Conservation (phyloP, 257 asterid genomes). For the Solanum bulbocastanum region DNA sequence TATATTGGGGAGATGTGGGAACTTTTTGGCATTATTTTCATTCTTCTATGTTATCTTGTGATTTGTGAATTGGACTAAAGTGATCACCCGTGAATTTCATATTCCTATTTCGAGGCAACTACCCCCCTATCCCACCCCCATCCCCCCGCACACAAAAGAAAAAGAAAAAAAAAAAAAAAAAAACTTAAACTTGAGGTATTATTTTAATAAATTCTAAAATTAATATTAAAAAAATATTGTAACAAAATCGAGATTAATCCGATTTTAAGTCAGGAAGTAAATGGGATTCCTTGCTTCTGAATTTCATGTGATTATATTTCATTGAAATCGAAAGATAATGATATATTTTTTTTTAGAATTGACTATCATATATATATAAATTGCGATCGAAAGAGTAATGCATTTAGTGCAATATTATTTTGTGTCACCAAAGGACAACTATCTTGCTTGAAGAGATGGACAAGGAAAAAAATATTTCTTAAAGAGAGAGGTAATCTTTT, state of each 20-base stretch:
- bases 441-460: neutral
- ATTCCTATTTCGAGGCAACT: neutral
- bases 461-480: neutral
- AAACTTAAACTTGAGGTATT: neutral
- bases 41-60: neutral
- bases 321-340: neutral
- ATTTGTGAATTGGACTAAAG: neutral
- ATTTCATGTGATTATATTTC: no score
- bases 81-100: neutral
- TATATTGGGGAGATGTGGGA: neutral
- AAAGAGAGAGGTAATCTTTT: no score
- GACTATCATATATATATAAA: neutral
- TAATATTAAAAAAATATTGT: neutral
- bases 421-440: neutral
- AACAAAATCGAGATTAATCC: neutral
- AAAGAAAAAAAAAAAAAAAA: no score
- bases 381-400: no score
- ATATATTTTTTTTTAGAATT: no score
- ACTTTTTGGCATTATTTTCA: neutral
- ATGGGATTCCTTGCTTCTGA: neutral
- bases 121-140: accelerated
- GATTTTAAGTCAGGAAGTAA: neutral
- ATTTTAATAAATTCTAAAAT: neutral
- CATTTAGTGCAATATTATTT: no score
- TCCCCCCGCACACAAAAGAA: no score